These are phyloP conservation scores for Penicillium sp. DNA, from an alignment of 2,329 filamentous ascomycete genomes.

Conservation along the genomic window DNA sequence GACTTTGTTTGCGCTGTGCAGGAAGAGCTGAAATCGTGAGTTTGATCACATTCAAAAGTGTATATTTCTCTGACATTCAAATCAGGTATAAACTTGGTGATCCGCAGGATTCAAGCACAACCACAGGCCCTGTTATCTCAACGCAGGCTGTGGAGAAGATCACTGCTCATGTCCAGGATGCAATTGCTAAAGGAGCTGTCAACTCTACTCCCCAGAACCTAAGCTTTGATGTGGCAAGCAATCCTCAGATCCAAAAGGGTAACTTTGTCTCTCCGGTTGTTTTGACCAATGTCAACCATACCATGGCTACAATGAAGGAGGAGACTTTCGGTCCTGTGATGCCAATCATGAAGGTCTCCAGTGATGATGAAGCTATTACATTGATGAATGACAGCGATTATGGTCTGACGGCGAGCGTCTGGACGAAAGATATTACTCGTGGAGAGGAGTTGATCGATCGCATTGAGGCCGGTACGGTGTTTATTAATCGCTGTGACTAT, in stretches of 20 bases:
- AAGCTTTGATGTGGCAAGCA: constrained; percentile 59
- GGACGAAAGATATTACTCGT: constrained; percentile 78
- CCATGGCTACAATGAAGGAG: constrained; percentile 83
- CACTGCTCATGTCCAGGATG: constrained; percentile 74
- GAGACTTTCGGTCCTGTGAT: constrained; percentile 93
- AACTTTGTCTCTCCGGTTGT: constrained; percentile 85
- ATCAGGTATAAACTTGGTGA: constrained; percentile 58
- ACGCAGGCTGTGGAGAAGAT: constrained; percentile 72
- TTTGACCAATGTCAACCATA: constrained; percentile 72
- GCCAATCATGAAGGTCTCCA: constrained; percentile 77
- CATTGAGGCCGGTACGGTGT: constrained; percentile 87
- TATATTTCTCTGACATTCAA: not conserved
- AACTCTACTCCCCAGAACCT: constrained; percentile 76
- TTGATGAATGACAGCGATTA: constrained; percentile 93
- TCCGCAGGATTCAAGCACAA: constrained; percentile 70
- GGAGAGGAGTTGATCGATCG: constrained; percentile 73
- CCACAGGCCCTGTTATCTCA: constrained; percentile 83
- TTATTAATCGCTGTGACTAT: constrained; percentile 88
- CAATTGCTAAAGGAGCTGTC: constrained; percentile 75
- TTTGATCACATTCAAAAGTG: not conserved
- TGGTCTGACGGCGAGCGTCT: constrained; percentile 86
- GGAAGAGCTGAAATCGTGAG: constrained; percentile 66
- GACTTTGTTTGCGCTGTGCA: constrained; percentile 76
- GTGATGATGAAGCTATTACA: constrained; percentile 73
- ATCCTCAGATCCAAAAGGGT: constrained; percentile 58